Evolutionary conservation across 805 yeast species (phyloP).

Genomic region (Blastobotrys chiropterorum): DNA sequence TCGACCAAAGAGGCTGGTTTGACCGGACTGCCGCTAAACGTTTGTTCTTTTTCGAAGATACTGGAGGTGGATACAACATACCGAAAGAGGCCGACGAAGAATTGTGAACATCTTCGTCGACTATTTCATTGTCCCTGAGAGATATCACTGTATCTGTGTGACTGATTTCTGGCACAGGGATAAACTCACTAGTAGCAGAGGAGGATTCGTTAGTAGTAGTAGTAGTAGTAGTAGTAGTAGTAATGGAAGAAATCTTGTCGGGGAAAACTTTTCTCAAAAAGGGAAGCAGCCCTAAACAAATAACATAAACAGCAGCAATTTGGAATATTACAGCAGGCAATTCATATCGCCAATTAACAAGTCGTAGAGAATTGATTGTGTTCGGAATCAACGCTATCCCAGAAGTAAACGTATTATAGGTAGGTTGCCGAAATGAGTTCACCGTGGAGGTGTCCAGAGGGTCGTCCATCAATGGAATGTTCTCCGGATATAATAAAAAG

Average conservation of each 20-base stretch:
- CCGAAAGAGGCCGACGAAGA: conserved; percentile 6
- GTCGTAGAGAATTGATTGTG: conserved; percentile 17
- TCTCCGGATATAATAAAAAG: conserved; percentile 6
- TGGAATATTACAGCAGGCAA: conserved; percentile 23
- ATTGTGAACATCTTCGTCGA: conserved; percentile 1
- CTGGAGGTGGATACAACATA: conserved; percentile 18
- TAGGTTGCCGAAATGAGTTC: background rate
- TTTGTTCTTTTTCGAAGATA: conserved; percentile 24
- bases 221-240: background rate
- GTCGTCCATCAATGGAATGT: background rate
- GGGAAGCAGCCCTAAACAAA: conserved; percentile 27
- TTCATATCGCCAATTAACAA: conserved; percentile 25
- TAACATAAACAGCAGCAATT: conserved; percentile 30
- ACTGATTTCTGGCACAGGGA: background rate
- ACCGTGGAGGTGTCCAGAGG: background rate
- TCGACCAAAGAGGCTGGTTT: conserved; percentile 32
- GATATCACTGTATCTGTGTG: background rate
- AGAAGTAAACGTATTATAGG: conserved; percentile 18
- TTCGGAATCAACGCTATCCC: conserved; percentile 20
- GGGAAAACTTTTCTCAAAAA: conserved; percentile 26
- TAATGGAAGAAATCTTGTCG: conserved; percentile 6
- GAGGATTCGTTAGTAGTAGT: background rate
- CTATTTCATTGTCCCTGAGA: background rate
- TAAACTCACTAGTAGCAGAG: background rate
- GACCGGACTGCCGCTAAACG: conserved; percentile 21